A percentile compares a stretch with the other conserved stretches of the same genome.
Conservation (phyloP, 2,329 filamentous ascomycete genomes). For the Leptosphaerulina australis region DNA sequence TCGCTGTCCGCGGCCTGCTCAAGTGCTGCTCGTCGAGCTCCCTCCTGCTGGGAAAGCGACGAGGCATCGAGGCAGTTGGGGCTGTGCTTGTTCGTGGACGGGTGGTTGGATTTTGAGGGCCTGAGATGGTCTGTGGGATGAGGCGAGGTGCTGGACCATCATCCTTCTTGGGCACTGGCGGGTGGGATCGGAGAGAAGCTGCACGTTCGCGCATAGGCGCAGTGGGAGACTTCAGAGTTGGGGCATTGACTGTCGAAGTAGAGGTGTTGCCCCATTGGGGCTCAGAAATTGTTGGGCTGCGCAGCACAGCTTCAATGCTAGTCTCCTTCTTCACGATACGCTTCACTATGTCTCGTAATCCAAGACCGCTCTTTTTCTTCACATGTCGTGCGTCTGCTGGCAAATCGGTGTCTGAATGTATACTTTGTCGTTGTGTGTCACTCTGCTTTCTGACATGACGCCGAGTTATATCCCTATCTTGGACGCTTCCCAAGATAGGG, state of each 20-base stretch:
- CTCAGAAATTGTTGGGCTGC: slow-evolving; percentile 3
- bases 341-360: slow-evolving; percentile 36
- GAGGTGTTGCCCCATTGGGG: slow-evolving; percentile 6
- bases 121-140: slow-evolving; percentile 13
- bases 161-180: background rate
- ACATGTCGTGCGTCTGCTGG: slow-evolving; percentile 26
- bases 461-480: slow-evolving; percentile 6
- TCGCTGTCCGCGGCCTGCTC: slow-evolving; percentile 10
- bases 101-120: background rate
- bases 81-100: slow-evolving; percentile 14
- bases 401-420: too few species aligned
- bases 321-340: slow-evolving; percentile 36
- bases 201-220: too few species aligned
- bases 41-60: slow-evolving; percentile 8
- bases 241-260: background rate
- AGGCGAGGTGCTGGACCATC: slow-evolving; percentile 2
- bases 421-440: slow-evolving; percentile 22
- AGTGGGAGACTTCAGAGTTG: background rate
- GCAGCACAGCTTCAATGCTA: slow-evolving; percentile 11
- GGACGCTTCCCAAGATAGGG: slow-evolving; percentile 5
- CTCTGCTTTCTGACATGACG: slow-evolving; percentile 20
- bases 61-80: slow-evolving; percentile 5
- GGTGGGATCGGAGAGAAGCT: too few species aligned
- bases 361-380: slow-evolving; percentile 28
- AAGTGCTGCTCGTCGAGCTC: slow-evolving; percentile 10